A percentile compares a stretch with the other conserved stretches of the same genome.
Evolutionary conservation across 306 rosid genomes (phyloP).

Genomic region (Pterocarpus santalinus): DNA sequence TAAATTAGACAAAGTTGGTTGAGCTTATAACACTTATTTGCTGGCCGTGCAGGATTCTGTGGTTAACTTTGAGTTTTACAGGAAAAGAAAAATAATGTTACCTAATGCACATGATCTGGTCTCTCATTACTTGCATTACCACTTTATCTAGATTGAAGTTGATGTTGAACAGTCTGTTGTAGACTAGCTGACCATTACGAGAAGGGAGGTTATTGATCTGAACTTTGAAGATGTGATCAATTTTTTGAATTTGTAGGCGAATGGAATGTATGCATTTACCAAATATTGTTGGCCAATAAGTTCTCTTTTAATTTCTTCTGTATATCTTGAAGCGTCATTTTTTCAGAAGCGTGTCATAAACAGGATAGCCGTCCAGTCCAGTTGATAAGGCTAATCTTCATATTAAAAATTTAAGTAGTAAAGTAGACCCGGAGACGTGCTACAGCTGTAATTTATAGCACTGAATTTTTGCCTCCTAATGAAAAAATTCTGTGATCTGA

Average conservation of each 20-base stretch:
- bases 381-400: neutral
- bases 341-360: neutral
- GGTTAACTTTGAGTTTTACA: constrained; percentile 7
- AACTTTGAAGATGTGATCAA: neutral
- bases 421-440: constrained; percentile 14
- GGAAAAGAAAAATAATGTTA: constrained; percentile 15
- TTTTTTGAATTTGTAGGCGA: neutral
- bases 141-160: neutral
- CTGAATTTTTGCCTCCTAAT: neutral
- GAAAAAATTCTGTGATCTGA: no score
- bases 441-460: neutral
- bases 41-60: constrained; percentile 4
- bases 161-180: neutral
- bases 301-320: neutral
- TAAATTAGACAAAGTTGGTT: constrained; percentile 12
- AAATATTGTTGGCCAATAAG: no score
- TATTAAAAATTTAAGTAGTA: neutral
- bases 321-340: neutral
- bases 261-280: neutral
- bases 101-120: neutral
- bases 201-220: neutral
- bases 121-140: constrained; percentile 1
- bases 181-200: neutral
- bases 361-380: neutral
- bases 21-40: constrained; percentile 11